Evolutionary conservation across 2,329 filamentous ascomycete species (phyloP).

Genomic region (Apiospora malaysiana): DNA sequence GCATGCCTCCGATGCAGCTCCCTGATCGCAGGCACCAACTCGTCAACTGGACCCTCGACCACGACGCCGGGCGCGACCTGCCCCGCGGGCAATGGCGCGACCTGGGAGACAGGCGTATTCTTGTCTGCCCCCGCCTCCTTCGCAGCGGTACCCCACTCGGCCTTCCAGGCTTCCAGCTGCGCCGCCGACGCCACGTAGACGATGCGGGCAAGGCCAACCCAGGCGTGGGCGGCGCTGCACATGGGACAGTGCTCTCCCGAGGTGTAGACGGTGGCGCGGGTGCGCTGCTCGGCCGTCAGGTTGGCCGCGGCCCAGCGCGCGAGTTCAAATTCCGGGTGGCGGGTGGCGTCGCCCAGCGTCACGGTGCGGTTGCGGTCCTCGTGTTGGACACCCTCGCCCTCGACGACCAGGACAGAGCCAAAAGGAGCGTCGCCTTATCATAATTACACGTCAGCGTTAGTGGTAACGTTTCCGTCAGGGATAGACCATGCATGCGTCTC

Average conservation of each 20-base stretch:
- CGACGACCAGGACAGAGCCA: conserved; percentile 30
- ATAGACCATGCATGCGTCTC: not conserved
- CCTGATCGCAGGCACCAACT: conserved; percentile 29
- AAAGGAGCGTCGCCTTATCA: conserved; percentile 31
- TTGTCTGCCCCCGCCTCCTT: conserved; percentile 16
- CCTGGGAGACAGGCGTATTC: conserved; percentile 22
- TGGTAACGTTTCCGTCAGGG: no score
- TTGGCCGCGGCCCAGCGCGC: conserved; percentile 30
- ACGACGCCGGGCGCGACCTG: conserved; percentile 26
- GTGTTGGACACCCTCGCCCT: not conserved
- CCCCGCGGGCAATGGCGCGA: conserved; percentile 23
- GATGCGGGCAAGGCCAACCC: conserved; percentile 29
- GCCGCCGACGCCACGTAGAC: conserved; percentile 31
- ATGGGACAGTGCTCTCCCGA: conserved; percentile 33
- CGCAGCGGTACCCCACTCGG: conserved; percentile 22
- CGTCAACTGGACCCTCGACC: conserved; percentile 29
- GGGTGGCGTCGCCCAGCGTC: conserved; percentile 28
- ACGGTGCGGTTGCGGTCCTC: conserved; percentile 32
- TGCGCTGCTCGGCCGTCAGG: conserved; percentile 24
- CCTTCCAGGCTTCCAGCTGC: conserved; percentile 28
- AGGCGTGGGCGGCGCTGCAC: conserved; percentile 32
- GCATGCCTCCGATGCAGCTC: conserved; percentile 29
- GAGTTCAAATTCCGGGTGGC: conserved; percentile 32
- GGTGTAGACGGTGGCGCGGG: conserved; percentile 30
- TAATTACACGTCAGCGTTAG: not conserved